Conservation (phyloP, 2,329 filamentous ascomycete species). For the Aspergillus sclerotialis region DNA sequence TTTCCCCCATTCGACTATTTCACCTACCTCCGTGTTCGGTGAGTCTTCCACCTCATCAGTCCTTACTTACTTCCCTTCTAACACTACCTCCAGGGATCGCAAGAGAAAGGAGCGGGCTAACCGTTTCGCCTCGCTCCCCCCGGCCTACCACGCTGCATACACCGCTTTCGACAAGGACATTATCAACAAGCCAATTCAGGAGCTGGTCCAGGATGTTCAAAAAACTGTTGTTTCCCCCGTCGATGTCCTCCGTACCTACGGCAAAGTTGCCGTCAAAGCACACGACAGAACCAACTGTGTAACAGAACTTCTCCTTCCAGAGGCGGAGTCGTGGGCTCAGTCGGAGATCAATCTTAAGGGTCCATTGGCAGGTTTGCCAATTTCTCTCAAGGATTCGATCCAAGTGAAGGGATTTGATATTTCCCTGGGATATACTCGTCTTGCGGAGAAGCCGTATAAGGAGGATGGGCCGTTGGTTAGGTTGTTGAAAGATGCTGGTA, state of each 20-base stretch:
- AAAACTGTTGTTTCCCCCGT: constrained; percentile 57
- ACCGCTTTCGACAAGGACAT: constrained; percentile 59
- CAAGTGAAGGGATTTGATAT: constrained; percentile 77
- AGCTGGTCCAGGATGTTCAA: constrained; percentile 72
- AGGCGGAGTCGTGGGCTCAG: constrained; percentile 66
- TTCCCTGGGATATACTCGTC: constrained; percentile 70
- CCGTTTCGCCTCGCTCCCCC: constrained; percentile 61
- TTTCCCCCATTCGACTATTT: constrained; percentile 59
- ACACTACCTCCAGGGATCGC: constrained; percentile 50
- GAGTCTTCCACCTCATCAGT: constrained; percentile 19
- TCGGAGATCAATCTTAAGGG: constrained; percentile 65
- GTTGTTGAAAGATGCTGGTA: constrained; percentile 72
- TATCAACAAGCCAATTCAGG: constrained; percentile 65
- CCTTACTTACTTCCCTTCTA: constrained; percentile 3
- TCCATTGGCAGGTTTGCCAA: constrained; percentile 76
- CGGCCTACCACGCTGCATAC: constrained; percentile 60
- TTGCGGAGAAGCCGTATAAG: constrained; percentile 58
- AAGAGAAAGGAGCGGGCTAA: constrained; percentile 71
- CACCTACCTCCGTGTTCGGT: constrained; percentile 67
- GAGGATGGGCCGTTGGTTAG: constrained; percentile 67
- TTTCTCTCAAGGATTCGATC: constrained; percentile 74
- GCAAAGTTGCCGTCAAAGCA: constrained; percentile 75
- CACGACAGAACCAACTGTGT: constrained; percentile 84
- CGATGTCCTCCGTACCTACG: constrained; percentile 76
- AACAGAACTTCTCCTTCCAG: constrained; percentile 75